These are phyloP conservation scores for Typha latifolia DNA, from an alignment of 176 grass and related monocot species.

Conservation along the genomic window DNA sequence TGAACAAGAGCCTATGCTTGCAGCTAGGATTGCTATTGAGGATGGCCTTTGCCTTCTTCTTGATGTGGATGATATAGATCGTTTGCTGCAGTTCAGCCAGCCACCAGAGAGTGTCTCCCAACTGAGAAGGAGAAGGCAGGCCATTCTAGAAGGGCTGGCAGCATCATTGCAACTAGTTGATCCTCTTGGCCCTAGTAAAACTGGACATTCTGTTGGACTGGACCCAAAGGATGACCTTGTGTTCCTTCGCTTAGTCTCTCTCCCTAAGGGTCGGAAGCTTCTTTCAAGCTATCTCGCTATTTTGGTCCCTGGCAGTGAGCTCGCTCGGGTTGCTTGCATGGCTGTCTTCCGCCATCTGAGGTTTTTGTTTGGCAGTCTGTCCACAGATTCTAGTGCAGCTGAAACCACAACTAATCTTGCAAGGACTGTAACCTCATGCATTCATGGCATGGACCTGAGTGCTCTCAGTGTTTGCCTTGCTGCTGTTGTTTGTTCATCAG, in stretches of 20 bases:
- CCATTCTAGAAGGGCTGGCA: slow-evolving; percentile 27
- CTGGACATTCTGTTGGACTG: slow-evolving; percentile 5
- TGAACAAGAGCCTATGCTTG: slow-evolving; percentile 32
- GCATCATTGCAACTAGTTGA: slow-evolving; percentile 32
- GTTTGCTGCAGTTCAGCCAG: slow-evolving; percentile 20
- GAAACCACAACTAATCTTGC: slow-evolving; percentile 22
- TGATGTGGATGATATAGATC: slow-evolving; percentile 39
- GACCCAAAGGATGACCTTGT: slow-evolving; percentile 28
- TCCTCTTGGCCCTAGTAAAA: slow-evolving; percentile 21
- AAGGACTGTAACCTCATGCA: slow-evolving; percentile 16
- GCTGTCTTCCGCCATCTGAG: slow-evolving; percentile 42
- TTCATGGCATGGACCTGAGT: slow-evolving; percentile 27
- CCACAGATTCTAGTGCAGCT: slow-evolving; percentile 15
- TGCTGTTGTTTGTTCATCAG: slow-evolving; percentile 36
- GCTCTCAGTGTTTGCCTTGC: slow-evolving; percentile 33
- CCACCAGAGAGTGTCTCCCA: slow-evolving; percentile 13
- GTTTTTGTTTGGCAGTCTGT: slow-evolving; percentile 25
- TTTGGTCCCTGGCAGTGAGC: slow-evolving; percentile 24
- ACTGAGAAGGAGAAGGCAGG: slow-evolving; percentile 24
- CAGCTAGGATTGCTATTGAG: slow-evolving; percentile 29
- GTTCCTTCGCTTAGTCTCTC: slow-evolving; percentile 27
- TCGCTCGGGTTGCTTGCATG: slow-evolving; percentile 33
- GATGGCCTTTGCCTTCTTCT: slow-evolving; percentile 29
- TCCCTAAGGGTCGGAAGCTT: slow-evolving; percentile 34
- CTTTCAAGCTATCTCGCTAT: slow-evolving; percentile 23